Percentiles rank a stretch among this genome's conserved stretches.
Evolutionary conservation across 1,139 yeast species (phyloP).

Genomic region (Debaryomycetaceae sp.): DNA sequence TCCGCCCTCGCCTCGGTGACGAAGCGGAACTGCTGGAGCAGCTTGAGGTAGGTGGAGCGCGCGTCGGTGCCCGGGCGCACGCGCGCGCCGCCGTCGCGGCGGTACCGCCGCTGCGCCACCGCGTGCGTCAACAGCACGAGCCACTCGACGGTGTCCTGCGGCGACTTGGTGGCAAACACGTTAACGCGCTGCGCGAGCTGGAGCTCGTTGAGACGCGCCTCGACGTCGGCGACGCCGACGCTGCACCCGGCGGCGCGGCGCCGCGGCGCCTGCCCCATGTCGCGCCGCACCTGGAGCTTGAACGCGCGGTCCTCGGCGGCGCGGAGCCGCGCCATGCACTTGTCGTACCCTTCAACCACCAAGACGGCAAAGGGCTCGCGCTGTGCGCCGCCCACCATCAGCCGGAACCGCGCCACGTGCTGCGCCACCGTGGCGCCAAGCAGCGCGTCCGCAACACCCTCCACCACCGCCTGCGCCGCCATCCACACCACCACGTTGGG

Average conservation of each 20-base stretch:
- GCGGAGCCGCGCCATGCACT: conserved; percentile 38
- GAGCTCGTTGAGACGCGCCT: conserved; percentile 20
- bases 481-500: conserved; percentile 39
- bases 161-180: conserved; percentile 43
- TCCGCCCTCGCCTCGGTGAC: conserved; percentile 48
- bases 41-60: conserved; percentile 42
- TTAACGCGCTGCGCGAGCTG: conserved; percentile 37
- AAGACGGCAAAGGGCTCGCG: conserved; percentile 33
- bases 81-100: conserved; percentile 44
- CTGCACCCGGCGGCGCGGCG: neutral
- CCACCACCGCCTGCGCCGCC: conserved; percentile 26
- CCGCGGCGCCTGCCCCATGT: conserved; percentile 10
- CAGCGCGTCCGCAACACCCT: no score
- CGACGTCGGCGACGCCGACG: conserved; percentile 14
- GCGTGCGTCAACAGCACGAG: conserved; percentile 54
- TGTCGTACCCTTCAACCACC: conserved; percentile 47
- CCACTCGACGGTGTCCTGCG: conserved; percentile 50
- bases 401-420: no score
- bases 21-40: conserved; percentile 51
- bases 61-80: conserved; percentile 51
- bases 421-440: no score
- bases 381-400: no score
- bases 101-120: conserved; percentile 49
- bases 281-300: conserved; percentile 11
- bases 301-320: conserved; percentile 42